phyloP scores from a whole-genome alignment of 1,284 basidiomycete genomes.

The Pascua guehoae region DNA sequence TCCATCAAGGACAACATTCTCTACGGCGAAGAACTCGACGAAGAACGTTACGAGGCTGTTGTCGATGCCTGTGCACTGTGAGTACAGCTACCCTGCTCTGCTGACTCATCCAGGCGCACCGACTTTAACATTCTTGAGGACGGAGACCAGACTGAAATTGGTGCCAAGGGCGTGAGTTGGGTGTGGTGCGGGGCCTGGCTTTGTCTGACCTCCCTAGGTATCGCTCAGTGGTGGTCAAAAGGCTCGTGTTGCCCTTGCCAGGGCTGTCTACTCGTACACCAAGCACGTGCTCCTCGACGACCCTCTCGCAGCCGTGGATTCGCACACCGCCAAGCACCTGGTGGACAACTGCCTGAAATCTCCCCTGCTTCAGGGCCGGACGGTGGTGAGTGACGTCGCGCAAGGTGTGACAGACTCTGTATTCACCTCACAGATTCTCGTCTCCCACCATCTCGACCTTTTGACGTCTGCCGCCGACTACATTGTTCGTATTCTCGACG shows the following conservation, averaged over 20 bases:
- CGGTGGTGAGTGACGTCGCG: slow-evolving; percentile 51
- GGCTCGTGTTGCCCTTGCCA: slow-evolving; percentile 59
- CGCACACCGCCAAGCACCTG: slow-evolving; percentile 76
- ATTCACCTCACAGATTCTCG: slow-evolving; percentile 57
- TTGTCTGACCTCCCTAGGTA: slow-evolving; percentile 19
- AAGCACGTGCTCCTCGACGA: slow-evolving; percentile 80
- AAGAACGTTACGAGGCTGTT: slow-evolving; percentile 66
- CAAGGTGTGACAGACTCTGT: background rate
- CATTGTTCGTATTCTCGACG: slow-evolving; percentile 63
- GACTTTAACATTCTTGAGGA: slow-evolving; percentile 75
- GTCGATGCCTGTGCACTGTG: slow-evolving; percentile 74
- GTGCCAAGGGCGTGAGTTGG: slow-evolving; percentile 61
- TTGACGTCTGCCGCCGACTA: slow-evolving; percentile 62
- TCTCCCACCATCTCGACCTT: slow-evolving; percentile 78
- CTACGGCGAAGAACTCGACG: slow-evolving; percentile 66
- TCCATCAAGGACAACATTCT: slow-evolving; percentile 59
- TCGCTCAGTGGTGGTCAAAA: slow-evolving; percentile 70
- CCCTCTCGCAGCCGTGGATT: slow-evolving; percentile 81
- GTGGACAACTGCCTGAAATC: slow-evolving; percentile 63
- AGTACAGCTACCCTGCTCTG: slow-evolving; percentile 25
- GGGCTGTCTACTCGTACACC: slow-evolving; percentile 56
- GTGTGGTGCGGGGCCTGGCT: too few relatives aligned
- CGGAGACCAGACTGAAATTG: slow-evolving; percentile 71
- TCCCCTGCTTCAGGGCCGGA: slow-evolving; percentile 61
- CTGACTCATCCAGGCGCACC: slow-evolving; percentile 27